Conservation (phyloP, 305 asterid species). For the Fraxinus velutina region DNA sequence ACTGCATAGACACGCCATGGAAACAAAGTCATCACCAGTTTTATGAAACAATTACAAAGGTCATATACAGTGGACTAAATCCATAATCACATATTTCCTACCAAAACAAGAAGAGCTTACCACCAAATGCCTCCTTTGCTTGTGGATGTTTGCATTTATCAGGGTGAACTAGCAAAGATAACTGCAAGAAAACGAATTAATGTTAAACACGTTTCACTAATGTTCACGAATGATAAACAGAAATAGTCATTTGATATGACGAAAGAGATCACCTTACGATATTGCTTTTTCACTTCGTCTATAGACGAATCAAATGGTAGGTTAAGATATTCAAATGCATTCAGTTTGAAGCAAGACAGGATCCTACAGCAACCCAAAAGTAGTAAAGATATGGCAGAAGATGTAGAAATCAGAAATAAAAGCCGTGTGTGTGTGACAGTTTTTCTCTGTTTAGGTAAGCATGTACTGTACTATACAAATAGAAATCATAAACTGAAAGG, state of each 20-base stretch:
- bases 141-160: slow-evolving; percentile 97
- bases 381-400: slow-evolving; percentile 19
- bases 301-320: slow-evolving; percentile 72
- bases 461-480: not conserved
- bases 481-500: slow-evolving; percentile 8
- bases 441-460: not conserved
- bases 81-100: slow-evolving; percentile 17
- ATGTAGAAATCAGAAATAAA: slow-evolving; percentile 7
- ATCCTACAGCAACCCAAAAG: slow-evolving; percentile 54
- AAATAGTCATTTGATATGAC: not conserved
- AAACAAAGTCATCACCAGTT: not conserved
- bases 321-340: slow-evolving; percentile 90
- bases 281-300: slow-evolving; percentile 78
- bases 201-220: slow-evolving; percentile 12
- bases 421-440: not conserved
- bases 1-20: not conserved
- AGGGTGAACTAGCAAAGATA: slow-evolving; percentile 97
- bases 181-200: slow-evolving; percentile 39
- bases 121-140: slow-evolving; percentile 97
- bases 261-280: slow-evolving; percentile 70
- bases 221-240: slow-evolving; percentile 7
- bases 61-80: not conserved
- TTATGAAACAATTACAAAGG: slow-evolving; percentile 12
- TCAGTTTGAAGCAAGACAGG: slow-evolving; percentile 95
- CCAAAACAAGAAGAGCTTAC: slow-evolving; percentile 39